Conservation (phyloP, 306 rosid species). For the Vicia sativa region DNA sequence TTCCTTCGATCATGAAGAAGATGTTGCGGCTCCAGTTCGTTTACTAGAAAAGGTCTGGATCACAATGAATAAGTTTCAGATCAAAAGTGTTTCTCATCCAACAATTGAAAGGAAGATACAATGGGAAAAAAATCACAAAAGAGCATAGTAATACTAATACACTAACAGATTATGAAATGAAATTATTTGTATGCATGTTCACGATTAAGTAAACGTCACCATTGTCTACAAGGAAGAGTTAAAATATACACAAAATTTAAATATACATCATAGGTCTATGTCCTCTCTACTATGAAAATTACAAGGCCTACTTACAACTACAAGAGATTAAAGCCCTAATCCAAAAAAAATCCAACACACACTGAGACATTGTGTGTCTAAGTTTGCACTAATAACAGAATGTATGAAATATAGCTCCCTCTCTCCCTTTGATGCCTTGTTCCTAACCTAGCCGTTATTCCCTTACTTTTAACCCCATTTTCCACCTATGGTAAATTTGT, state of each 20-base stretch:
- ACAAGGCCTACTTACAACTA: constrained; percentile 9
- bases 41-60: constrained; percentile 85
- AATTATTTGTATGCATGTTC: constrained; percentile 5
- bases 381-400: constrained; percentile 9
- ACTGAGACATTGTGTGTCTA: background rate
- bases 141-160: background rate
- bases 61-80: constrained; percentile 42
- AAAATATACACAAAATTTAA: constrained; percentile 2
- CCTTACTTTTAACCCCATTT: background rate
- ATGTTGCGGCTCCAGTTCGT: constrained; percentile 89
- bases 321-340: constrained; percentile 16
- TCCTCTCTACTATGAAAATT: constrained; percentile 8
- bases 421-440: background rate
- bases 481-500: background rate
- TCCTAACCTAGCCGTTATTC: background rate
- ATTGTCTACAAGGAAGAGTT: background rate
- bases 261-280: background rate
- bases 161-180: background rate
- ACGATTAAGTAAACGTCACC: constrained; percentile 21
- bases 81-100: constrained; percentile 36
- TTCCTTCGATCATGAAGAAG: constrained; percentile 95
- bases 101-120: constrained; percentile 27
- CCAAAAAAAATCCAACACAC: constrained; percentile 9
- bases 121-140: constrained; percentile 1
- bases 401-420: constrained; percentile 12